These are phyloP conservation scores for Rachicladosporium sp. DNA, from an alignment of 2,329 filamentous ascomycete species.

Conservation along the genomic window DNA sequence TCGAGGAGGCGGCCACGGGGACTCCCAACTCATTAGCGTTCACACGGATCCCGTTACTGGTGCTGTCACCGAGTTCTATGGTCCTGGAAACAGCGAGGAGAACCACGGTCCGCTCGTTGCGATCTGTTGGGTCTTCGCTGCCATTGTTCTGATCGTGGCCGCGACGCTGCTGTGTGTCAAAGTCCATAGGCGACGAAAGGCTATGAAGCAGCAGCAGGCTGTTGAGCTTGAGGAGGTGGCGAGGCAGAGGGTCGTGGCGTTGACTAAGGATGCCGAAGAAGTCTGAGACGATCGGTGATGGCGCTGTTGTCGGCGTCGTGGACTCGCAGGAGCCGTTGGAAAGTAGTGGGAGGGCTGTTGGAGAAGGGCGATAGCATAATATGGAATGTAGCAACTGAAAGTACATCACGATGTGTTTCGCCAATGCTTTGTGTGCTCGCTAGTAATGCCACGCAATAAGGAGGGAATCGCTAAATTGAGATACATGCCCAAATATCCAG, in stretches of 20 bases:
- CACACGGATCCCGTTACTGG: background rate
- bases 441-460: background rate
- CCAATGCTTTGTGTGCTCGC: background rate
- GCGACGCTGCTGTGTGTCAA: background rate
- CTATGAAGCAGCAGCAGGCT: background rate
- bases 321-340: background rate
- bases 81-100: background rate
- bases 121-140: background rate
- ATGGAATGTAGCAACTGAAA: background rate
- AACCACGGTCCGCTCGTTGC: background rate
- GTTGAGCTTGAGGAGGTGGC: conserved; percentile 1
- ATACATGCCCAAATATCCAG: background rate
- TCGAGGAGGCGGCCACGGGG: background rate
- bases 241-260: background rate
- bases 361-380: background rate
- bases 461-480: conserved; percentile 1
- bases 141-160: background rate
- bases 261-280: background rate
- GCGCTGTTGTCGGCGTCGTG: conserved; percentile 1
- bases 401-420: background rate
- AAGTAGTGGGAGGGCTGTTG: background rate
- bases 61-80: background rate
- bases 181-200: background rate
- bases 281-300: background rate
- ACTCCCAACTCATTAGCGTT: background rate